phyloP scores from a whole-genome alignment of 805 yeast species.

The Dipodascus geniculatus region DNA sequence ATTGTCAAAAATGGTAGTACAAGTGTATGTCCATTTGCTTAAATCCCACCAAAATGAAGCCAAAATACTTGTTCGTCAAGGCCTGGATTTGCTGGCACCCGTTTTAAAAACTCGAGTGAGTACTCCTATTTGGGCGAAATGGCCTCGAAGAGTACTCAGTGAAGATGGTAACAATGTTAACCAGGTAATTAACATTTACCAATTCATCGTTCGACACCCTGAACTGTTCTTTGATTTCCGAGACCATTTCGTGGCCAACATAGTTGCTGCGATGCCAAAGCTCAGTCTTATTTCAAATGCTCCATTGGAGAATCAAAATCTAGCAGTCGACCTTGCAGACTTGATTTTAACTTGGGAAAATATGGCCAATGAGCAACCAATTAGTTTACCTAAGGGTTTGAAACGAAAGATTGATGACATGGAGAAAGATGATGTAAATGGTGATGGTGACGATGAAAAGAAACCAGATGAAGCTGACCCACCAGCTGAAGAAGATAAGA shows the following conservation, averaged over 20 bases:
- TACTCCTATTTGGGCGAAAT: slow-evolving; percentile 68
- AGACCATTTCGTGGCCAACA: slow-evolving; percentile 79
- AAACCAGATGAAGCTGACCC: slow-evolving; percentile 13
- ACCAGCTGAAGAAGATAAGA: slow-evolving; percentile 16
- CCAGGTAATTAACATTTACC: slow-evolving; percentile 79
- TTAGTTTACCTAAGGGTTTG: not conserved
- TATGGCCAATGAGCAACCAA: slow-evolving; percentile 20
- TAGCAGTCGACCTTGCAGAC: slow-evolving; percentile 86
- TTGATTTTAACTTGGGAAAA: slow-evolving; percentile 79
- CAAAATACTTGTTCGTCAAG: slow-evolving; percentile 70
- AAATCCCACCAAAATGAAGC: slow-evolving; percentile 81
- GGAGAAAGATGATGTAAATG: slow-evolving; percentile 20
- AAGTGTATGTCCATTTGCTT: slow-evolving; percentile 80
- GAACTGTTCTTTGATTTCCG: slow-evolving; percentile 76
- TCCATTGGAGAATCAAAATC: slow-evolving; percentile 64
- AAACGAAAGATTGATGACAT: slow-evolving; percentile 8
- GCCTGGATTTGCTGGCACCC: slow-evolving; percentile 80
- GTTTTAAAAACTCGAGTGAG: slow-evolving; percentile 58
- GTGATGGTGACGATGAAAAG: slow-evolving; percentile 20
- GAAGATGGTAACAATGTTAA: slow-evolving; percentile 83
- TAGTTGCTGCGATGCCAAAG: slow-evolving; percentile 87
- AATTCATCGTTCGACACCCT: slow-evolving; percentile 76
- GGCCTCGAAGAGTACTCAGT: slow-evolving; percentile 85
- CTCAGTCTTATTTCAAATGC: slow-evolving; percentile 68
- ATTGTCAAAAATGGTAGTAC: slow-evolving; percentile 78